Evolutionary conservation across 139 green algal species (phyloP), one percentile per base, ranked within the genome.

Genomic region (Auxenochlorella pyrenoidosa): DNA sequence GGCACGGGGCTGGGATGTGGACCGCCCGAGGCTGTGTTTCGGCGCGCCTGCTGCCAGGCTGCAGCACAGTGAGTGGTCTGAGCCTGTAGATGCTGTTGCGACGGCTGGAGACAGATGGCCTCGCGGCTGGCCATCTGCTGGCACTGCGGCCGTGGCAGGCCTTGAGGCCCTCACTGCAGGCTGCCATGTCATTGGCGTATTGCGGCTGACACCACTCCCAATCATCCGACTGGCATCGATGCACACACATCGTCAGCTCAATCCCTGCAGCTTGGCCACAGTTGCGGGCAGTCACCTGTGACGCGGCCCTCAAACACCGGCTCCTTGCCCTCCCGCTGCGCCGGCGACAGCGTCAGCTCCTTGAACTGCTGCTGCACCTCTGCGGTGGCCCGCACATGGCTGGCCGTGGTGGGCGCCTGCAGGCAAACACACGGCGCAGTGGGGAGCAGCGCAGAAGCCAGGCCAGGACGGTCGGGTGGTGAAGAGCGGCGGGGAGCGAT

Each of bases 261-360:
- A n/a, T n/a, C n/a, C n/a, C n/a, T n/a, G n/a, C n/a, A n/a, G n/a
- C n/a, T n/a, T n/a, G n/a, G n/a, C n/a, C n/a, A n/a, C n/a, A 38
- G 30, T 30, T 24, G 38, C 72, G 18, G 18, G 72, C 72, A 54
- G 32, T 34, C 80, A 85, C 80, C 80, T 75, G 95, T 93, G 1
- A 96, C 91, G 10, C 88, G 85, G 0, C 93, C 95, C 79, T 97
- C 93, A 79, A 93, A 96, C 54, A 95, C 93, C 51, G 86, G 77
- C 44, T 94, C 92, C 58, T 90, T 91, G 43, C 81, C 86, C 65
- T 93, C 93, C 8, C 85, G 84, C 63, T 90, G 86, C 47, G 91
- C 90, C 28, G 91, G 84, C 24, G 85, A 89, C 16, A 96, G 82
- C 59, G 85, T 90, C 41, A 96, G 90, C 84, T 95, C 90, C 43